Percentiles rank a stretch among this genome's conserved stretches.
phyloP scores from a whole-genome alignment of 2,329 filamentous ascomycete genomes.

The Trichoderma atroviride region DNA sequence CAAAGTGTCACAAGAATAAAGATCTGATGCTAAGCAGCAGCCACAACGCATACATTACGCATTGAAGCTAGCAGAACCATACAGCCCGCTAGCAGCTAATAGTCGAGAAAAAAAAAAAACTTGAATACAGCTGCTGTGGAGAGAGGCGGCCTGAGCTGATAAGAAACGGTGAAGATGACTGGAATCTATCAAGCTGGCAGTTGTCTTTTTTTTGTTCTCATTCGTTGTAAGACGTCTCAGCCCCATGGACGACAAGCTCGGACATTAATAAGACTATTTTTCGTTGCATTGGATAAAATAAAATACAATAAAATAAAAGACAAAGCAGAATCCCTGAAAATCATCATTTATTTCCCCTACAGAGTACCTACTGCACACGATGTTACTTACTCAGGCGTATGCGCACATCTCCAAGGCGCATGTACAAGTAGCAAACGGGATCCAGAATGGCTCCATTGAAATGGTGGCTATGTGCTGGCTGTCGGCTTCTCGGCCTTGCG shows the following conservation, averaged over 20 bases:
- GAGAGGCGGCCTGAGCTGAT: background rate
- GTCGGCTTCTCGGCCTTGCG: constrained; percentile 26
- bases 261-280: background rate
- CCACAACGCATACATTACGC: constrained; percentile 3
- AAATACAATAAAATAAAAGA: background rate
- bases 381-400: background rate
- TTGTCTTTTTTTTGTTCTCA: background rate
- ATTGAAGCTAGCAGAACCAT: background rate
- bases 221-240: background rate
- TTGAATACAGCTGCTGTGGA: background rate
- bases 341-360: background rate
- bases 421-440: background rate
- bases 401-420: background rate
- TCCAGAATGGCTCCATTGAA: constrained; percentile 16
- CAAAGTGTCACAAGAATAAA: constrained; percentile 12
- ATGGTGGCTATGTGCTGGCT: constrained; percentile 23
- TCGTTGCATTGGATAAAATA: background rate
- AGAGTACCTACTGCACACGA: background rate
- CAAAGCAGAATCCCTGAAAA: background rate
- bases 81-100: background rate
- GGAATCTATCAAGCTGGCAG: background rate
- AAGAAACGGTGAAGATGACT: background rate
- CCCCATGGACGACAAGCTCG: background rate
- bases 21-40: constrained; percentile 17
- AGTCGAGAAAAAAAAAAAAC: background rate